Conservation (phyloP, 2,329 filamentous ascomycete species). For the Colletotrichum sp. region DNA sequence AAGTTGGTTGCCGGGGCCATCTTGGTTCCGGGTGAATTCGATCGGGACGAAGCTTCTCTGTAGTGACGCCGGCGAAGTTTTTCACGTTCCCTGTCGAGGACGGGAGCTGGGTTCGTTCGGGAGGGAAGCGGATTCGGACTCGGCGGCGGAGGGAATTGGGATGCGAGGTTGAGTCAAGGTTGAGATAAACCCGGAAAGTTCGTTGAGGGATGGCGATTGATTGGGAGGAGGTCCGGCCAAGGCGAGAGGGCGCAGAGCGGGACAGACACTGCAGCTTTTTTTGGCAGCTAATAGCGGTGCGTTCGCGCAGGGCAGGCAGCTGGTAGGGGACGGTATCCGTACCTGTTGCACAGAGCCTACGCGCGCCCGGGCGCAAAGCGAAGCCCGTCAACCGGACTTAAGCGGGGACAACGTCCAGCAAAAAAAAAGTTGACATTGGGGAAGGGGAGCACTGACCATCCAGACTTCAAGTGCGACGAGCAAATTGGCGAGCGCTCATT, state of each 20-base stretch:
- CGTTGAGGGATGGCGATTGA: slow-evolving; percentile 12
- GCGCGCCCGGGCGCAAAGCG: neutral
- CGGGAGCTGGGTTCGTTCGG: neutral
- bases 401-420: slow-evolving; percentile 9
- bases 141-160: neutral
- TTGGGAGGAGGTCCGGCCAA: slow-evolving; percentile 11
- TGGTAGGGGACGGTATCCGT: neutral
- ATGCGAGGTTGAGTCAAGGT: slow-evolving; percentile 13
- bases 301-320: neutral
- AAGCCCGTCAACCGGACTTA: slow-evolving; percentile 10
- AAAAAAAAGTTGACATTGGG: neutral
- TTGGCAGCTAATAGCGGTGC: neutral
- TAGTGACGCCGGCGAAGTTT: neutral
- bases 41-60: neutral
- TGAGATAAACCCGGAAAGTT: neutral
- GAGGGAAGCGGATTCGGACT: neutral
- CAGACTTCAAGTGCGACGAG: neutral
- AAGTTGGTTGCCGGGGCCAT: slow-evolving; percentile 54
- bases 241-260: neutral
- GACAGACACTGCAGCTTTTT: slow-evolving; percentile 4
- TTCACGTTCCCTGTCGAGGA: neutral
- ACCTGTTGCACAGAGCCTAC: neutral
- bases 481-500: neutral
- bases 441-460: neutral
- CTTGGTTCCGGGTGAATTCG: neutral